A percentile compares a stretch with the other conserved stretches of the same genome.
Evolutionary conservation across 805 yeast species (phyloP).

Genomic region (Candida xiaguanensis): DNA sequence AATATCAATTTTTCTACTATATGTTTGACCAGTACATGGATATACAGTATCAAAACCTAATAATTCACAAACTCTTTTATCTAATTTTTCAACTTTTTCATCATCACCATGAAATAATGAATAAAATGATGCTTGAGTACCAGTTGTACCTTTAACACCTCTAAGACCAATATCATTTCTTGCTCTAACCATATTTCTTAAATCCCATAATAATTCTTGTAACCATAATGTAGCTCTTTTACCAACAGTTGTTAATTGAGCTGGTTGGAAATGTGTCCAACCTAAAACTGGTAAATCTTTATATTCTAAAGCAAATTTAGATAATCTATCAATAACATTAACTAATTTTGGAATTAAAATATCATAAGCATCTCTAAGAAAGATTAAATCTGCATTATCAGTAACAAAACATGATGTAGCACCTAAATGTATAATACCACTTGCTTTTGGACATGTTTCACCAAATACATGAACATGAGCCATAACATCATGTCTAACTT

Average conservation of each 20-base stretch:
- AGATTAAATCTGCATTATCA: slow-evolving; percentile 96
- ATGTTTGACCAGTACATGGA: slow-evolving; percentile 99
- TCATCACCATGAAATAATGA: slow-evolving; percentile 95
- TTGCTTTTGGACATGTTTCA: slow-evolving; percentile 87
- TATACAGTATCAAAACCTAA: slow-evolving; percentile 92
- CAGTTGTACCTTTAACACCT: slow-evolving; percentile 99
- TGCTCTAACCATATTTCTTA: slow-evolving; percentile 92
- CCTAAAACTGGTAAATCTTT: slow-evolving; percentile 97
- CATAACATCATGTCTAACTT: slow-evolving; percentile 99
- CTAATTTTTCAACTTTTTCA: slow-evolving; percentile 91
- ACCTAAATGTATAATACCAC: slow-evolving; percentile 96
- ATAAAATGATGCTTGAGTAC: slow-evolving; percentile 96
- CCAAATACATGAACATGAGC: slow-evolving; percentile 98
- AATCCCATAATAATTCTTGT: slow-evolving; percentile 96
- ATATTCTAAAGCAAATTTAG: slow-evolving; percentile 83
- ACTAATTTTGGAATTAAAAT: slow-evolving; percentile 90
- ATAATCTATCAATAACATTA: slow-evolving; percentile 87
- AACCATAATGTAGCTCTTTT: slow-evolving; percentile 97
- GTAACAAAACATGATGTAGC: slow-evolving; percentile 98
- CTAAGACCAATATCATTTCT: slow-evolving; percentile 94
- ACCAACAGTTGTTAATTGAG: slow-evolving; percentile 97
- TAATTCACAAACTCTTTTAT: slow-evolving; percentile 86
- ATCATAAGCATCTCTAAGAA: slow-evolving; percentile 93
- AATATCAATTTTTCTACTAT: slow-evolving; percentile 95
- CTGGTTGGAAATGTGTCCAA: slow-evolving; percentile 99